Evolutionary conservation across 768 basidiomycete species (phyloP), one percentile per base, ranked within the genome.

Genomic region (Chalciporus pseudorubinellus): DNA sequence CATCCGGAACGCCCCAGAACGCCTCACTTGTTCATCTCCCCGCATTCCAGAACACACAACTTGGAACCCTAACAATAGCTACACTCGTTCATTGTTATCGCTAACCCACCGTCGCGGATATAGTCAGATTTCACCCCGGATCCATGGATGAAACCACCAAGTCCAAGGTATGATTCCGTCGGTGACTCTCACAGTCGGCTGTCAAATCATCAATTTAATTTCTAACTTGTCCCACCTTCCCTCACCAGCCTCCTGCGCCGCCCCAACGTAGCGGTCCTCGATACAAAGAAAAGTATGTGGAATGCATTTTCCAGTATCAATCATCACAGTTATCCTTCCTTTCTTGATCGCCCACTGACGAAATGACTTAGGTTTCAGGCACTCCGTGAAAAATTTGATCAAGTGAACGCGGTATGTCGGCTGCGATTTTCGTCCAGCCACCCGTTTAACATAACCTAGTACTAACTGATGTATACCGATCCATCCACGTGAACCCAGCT

Each of bases 261-360:
- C 55, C 53, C 21, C 57, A 59, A 46, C 60, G 58, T 19, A 43
- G 54, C n/a, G 60, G 59, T 26, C 33, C 36, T 19, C 58, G 67
- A 34, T 70, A 67, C 58, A 69, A 69, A 26, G 67, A 70, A 58
- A 69, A 69, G 67, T 70, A 38, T 8, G 64, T 46, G 10, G 31
- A 16, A 16, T 44, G n/a, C 19, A 14, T 4, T 18, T 18, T 4
- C 14, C 3, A 19, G 12, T 24, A 7, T 13, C 18, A 16, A 16
- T 36, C 9, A 2, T n/a, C 16, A 13, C 2, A 3, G 3, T 14
- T 20, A 18, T 4, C 44, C 34, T 19, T 20, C 22, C 10, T 3
- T 1, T 8, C 39, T 38, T 2, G 2, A 29, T 21, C 36, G 12
- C 13, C 7, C 7, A 12, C 45, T 52, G 46, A 53, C 19, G 29